Base-by-base conservation (phyloP, 2,329 filamentous ascomycete species). In the Ilyonectria robusta region DNA sequence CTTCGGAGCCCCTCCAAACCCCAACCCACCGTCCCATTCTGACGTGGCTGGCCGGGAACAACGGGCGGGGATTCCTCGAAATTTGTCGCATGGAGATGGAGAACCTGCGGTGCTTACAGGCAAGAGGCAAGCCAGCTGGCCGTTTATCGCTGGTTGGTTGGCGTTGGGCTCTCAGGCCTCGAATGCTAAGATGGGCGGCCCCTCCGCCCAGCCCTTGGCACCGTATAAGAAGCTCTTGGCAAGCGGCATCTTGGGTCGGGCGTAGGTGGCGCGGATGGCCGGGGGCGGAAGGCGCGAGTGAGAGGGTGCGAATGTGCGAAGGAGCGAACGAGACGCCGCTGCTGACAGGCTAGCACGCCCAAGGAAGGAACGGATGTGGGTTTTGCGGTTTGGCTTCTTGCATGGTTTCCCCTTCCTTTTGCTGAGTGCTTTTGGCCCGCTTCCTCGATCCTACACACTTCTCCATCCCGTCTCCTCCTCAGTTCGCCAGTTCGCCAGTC, bases 11-110 rank as follows among this genome's bases (percentile, higher is more conserved):
- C 40, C 40, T 42, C 56, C 29, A 53, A 64, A 64, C 61, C 54
- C 62, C 62, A 65, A 59, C 62, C 62, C 62, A 65, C 50, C 57
- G 33, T 35, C 19, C 51, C 51, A 65, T 65, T 65, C 63, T 62
- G 63, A 66, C 63, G 63, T 66, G 63, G 63, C 63, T 26, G 50
- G 48, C 48, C 35, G 23, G 47, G 44, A 40, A 51, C 56, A 48
- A 33, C 46, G 51, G 50, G 26, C 9, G n/a, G 19, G 19, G n/a
- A 13, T 6, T 7, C 19, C 7, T 29, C 26, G 13, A 31, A 26
- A 26, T 26, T 26, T 26, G 26, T 26, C 23, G 23, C n/a, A n/a
- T 5, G 3, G 50, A 21, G 31, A 53, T 26, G 19, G 29, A 35
- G 3, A 23, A 11, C 7, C 15, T 33, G n/a, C n/a, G 31, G 8